Evolutionary conservation across 1,284 basidiomycete genomes (phyloP).

Genomic region (Naganishia sp.): DNA sequence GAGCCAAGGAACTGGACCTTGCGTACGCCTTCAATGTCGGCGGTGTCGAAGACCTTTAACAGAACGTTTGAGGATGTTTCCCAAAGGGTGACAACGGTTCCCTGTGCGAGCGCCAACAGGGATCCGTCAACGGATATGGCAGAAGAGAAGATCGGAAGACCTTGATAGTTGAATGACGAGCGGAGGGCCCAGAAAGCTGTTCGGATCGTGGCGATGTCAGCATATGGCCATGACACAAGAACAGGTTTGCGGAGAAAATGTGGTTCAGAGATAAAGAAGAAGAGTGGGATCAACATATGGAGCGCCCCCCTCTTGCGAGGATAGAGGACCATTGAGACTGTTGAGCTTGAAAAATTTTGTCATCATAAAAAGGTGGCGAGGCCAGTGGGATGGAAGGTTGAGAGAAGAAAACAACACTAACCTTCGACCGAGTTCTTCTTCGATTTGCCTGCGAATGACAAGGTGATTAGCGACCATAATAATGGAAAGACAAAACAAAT

Average conservation of each 20-base stretch:
- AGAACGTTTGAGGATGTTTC: slow-evolving; percentile 70
- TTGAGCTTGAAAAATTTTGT: slow-evolving; percentile 55
- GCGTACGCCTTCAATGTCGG: slow-evolving; percentile 37
- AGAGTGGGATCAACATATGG: slow-evolving; percentile 47
- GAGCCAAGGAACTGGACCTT: slow-evolving; percentile 51
- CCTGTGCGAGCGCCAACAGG: slow-evolving; percentile 74
- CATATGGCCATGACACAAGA: slow-evolving; percentile 3
- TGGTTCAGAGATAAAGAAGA: slow-evolving; percentile 53
- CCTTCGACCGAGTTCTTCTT: slow-evolving; percentile 45
- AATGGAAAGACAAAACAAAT: not conserved
- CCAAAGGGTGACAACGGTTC: slow-evolving; percentile 72
- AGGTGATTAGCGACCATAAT: slow-evolving; percentile 4
- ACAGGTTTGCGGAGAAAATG: slow-evolving; percentile 20
- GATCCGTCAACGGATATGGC: slow-evolving; percentile 86
- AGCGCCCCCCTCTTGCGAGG: slow-evolving; percentile 33
- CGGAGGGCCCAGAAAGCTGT: slow-evolving; percentile 76
- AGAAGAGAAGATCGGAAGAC: slow-evolving; percentile 65
- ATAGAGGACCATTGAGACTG: slow-evolving; percentile 47
- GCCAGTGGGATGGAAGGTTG: slow-evolving; percentile 7
- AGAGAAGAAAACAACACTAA: slow-evolving; percentile 41
- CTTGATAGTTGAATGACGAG: slow-evolving; percentile 69
- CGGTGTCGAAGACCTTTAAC: slow-evolving; percentile 62
- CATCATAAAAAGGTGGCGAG: slow-evolving; percentile 42
- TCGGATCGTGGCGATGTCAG: slow-evolving; percentile 8
- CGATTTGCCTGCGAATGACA: slow-evolving; percentile 42